Base-by-base conservation (phyloP, 371 early-diverging fungal genomes). In the Mucor circinelloides region DNA sequence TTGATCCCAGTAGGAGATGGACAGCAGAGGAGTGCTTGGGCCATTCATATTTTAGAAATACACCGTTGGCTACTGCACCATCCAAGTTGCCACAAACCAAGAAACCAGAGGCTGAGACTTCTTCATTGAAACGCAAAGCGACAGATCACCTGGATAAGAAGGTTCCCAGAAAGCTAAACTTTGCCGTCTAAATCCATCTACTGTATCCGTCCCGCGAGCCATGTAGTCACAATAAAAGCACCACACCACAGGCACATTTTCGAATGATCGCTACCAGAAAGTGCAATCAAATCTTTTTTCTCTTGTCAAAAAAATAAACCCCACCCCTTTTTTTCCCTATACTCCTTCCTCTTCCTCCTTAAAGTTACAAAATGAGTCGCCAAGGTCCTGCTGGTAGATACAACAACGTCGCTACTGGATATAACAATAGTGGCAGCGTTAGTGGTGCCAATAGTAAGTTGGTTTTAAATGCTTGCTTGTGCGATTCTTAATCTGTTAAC, bases 1-100 rank as follows among this genome's bases (percentile, higher is more conserved):
- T 90, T 79, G 93, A 98, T 78, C 99, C 99, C 6, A 80, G 77
- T 21, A 90, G 91, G 60, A 84, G 99, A 74, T 92, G 98, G 70
- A 90, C 94, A 0, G 89, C 95, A 3, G 85, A 88, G 31, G 90
- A 96, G 81, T 95, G 97, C 3, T 79, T 99, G 15, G 73, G 84
- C 6, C 99, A 99, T 73, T 82, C 89, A 12, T 99, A 98, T 77
- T 99, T 99, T 74, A 84, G 80, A 48, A 95, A 93, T 74, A 68
- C 82, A 46, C 99, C 99, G 17, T 73, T 89, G 19, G 95, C 99
- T 5, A 98, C 99, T 8, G 69, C 74, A 12, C 94, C 94, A 0
- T 88, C 87, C 27, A 89, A 91, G 58, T 84, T 99, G 23, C 98
- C 99, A 8, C 54, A 60, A 31, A 21, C 7, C 13, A 32, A 23